Evolutionary conservation across 2,329 filamentous ascomycete genomes (phyloP).

Genomic region (Metarhizium guizhouense): DNA sequence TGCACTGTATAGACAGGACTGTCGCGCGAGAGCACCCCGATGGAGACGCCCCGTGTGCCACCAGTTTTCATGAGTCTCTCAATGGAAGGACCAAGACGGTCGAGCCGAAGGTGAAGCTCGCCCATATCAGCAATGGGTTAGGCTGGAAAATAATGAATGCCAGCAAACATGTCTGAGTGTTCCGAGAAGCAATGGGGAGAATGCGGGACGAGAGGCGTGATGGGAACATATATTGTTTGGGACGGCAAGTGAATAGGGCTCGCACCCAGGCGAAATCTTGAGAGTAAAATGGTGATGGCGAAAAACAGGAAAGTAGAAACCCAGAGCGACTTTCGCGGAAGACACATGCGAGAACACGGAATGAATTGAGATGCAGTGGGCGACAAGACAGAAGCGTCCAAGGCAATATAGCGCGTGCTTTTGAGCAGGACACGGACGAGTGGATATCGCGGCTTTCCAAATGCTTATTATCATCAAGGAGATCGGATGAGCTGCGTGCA

Average conservation of each 20-base stretch:
- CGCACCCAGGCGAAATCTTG: neutral
- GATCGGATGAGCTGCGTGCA: too few species aligned
- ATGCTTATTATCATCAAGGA: too few species aligned
- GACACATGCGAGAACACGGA: too few species aligned
- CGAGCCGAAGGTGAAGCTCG: neutral
- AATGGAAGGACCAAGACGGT: neutral
- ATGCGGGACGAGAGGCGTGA: neutral
- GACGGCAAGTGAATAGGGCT: neutral
- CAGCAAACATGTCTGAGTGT: neutral
- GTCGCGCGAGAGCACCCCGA: slow-evolving; percentile 15
- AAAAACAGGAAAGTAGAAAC: too few species aligned
- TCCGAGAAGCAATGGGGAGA: neutral
- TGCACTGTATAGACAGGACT: slow-evolving; percentile 10
- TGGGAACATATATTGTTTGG: neutral
- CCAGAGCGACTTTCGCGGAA: too few species aligned
- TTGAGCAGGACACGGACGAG: too few species aligned
- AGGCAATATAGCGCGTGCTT: too few species aligned
- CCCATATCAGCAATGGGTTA: neutral
- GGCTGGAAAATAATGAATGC: neutral
- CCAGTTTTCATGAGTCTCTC: slow-evolving; percentile 4
- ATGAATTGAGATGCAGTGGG: too few species aligned
- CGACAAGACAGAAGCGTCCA: too few species aligned
- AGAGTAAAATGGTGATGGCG: neutral
- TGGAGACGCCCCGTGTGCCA: slow-evolving; percentile 10
- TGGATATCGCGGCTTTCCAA: too few species aligned